Base-by-base conservation (phyloP, 768 basidiomycete species). In the Amanita phalloides region DNA sequence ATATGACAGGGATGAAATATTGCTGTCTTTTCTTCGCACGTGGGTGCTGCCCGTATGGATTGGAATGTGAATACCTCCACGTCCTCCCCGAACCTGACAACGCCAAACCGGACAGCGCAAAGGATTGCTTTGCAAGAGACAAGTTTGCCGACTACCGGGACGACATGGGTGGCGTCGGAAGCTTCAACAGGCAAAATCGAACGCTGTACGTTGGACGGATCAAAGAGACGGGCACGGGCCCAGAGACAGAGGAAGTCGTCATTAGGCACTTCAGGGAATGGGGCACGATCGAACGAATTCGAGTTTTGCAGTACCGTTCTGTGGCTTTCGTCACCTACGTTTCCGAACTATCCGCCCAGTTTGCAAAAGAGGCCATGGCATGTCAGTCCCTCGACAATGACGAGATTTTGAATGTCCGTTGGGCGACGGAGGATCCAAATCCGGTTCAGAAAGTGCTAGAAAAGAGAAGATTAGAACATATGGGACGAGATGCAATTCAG, bases 151-250 rank as follows among this genome's bases (percentile, higher is more conserved):
- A 96, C 67, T 99, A 99, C 67, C 74, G 95, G 54, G 96, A 99
- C 64, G 96, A 99, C 64, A 98, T 99, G 96, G 96, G 96, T 59
- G 96, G 96, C 68, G 95, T 98, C 28, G 96, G 96, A 10, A 92
- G 89, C 54, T 98, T 98, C 70, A 88, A 86, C 60, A 71, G 94
- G 36, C 86, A 91, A 66, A 99, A 99, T 65, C 72, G 95, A 54
- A 98, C 96, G 36, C 64, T 99, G 13, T 99, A 99, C 64, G 79
- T 99, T 42, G 95, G 95, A 2, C 77, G 91, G 51, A 93, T 99
- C 58, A 88, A 89, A 64, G 94, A 96, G 72, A 90, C 86, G 0
- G 90, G 90, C 0, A 81, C 73, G 36, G 90, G 93, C 25, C 73
- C 76, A 14, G 95, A 98, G 68, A 94, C 91, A 9, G 91, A 97